Evolutionary conservation across 164 flowering plant genomes (phyloP).

Genomic region (Chloranthus sessilifolius): DNA sequence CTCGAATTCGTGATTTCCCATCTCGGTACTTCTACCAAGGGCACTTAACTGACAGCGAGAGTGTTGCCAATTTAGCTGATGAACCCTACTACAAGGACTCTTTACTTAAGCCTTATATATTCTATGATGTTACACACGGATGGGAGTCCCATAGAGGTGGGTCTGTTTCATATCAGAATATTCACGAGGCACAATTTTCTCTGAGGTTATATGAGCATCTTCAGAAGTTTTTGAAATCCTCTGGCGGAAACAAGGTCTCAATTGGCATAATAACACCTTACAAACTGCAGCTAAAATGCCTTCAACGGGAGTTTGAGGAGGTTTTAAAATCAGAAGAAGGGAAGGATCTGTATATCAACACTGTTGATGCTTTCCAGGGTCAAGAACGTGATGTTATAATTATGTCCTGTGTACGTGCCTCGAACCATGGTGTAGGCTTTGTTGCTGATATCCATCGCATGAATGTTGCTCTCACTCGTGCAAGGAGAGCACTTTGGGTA

Average conservation of each 20-base stretch:
- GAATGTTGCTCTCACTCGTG: slow-evolving; percentile 99
- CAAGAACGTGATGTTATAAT: slow-evolving; percentile 97
- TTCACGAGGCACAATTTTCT: slow-evolving; percentile 85
- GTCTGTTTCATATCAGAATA: slow-evolving; percentile 86
- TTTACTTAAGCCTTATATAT: slow-evolving; percentile 72
- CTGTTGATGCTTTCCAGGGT: slow-evolving; percentile 99
- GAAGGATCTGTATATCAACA: slow-evolving; percentile 82
- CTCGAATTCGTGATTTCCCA: slow-evolving; percentile 94
- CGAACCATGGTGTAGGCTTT: slow-evolving; percentile 91
- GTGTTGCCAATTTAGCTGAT: slow-evolving; percentile 64
- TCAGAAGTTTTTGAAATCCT: slow-evolving; percentile 59
- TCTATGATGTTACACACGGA: slow-evolving; percentile 83
- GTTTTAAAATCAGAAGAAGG: slow-evolving; percentile 84
- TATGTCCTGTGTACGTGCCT: slow-evolving; percentile 99
- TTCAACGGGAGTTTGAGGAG: slow-evolving; percentile 78
- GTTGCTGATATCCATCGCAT: slow-evolving; percentile 94
- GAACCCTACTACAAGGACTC: slow-evolving; percentile 76
- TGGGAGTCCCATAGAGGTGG: slow-evolving; percentile 94
- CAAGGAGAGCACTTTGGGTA: slow-evolving; percentile 97
- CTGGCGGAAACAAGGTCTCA: slow-evolving; percentile 60
- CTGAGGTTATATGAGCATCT: slow-evolving; percentile 82
- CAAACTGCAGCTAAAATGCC: slow-evolving; percentile 89
- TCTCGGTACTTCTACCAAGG: slow-evolving; percentile 94
- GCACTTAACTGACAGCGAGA: slow-evolving; percentile 92
- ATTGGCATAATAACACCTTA: slow-evolving; percentile 97